Percentiles rank a stretch among this genome's conserved stretches.
phyloP scores from a whole-genome alignment of 75 land plant genomes.

The Cryptomeria japonica region DNA sequence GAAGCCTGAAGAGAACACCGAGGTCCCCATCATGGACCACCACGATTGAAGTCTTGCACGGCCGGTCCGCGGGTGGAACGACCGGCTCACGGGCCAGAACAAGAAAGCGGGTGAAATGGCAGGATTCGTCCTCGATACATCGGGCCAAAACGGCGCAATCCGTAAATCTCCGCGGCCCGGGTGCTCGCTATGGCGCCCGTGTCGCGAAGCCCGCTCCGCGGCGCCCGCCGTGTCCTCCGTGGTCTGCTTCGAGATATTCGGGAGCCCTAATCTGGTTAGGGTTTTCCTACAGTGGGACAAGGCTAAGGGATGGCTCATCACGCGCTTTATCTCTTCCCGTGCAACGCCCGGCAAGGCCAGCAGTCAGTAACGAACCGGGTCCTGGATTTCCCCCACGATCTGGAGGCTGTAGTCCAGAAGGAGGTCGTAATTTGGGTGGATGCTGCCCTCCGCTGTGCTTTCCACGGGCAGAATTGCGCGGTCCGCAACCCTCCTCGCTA shows the following conservation, averaged over 20 bases:
- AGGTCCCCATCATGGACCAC: neutral
- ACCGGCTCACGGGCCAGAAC: neutral
- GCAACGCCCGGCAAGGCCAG: slow-evolving; percentile 38
- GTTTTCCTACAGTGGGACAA: slow-evolving; percentile 43
- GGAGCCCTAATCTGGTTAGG: slow-evolving; percentile 30
- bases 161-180: slow-evolving; percentile 28
- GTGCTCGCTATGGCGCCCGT: neutral
- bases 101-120: slow-evolving; percentile 71
- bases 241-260: slow-evolving; percentile 32
- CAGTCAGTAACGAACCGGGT: slow-evolving; percentile 44
- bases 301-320: slow-evolving; percentile 47
- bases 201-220: slow-evolving; percentile 3
- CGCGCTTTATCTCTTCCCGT: slow-evolving; percentile 22
- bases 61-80: neutral
- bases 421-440: slow-evolving; percentile 55
- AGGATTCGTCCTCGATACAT: slow-evolving; percentile 69
- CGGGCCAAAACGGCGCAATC: slow-evolving; percentile 52
- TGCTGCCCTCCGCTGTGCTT: slow-evolving; percentile 51
- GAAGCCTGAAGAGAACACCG: neutral
- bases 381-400: slow-evolving; percentile 40
- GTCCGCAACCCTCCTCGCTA: slow-evolving; percentile 43
- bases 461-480: slow-evolving; percentile 53
- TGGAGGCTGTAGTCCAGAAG: slow-evolving; percentile 30
- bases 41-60: neutral
- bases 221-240: slow-evolving; percentile 52